Evolutionary conservation across 768 basidiomycete genomes (phyloP).

Genomic region (Boletus rubroflammeus): DNA sequence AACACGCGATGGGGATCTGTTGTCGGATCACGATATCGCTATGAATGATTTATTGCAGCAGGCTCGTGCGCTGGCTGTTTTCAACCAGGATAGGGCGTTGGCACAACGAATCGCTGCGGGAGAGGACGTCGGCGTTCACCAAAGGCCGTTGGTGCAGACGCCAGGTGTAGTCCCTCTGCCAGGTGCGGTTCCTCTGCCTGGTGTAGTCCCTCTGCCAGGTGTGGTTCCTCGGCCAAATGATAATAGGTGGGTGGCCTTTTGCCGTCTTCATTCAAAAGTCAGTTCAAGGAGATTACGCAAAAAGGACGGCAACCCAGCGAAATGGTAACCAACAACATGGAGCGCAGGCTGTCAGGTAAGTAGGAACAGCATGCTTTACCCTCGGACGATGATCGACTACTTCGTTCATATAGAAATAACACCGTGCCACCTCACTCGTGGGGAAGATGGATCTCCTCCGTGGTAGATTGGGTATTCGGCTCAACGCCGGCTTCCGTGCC

Average conservation of each 20-base stretch:
- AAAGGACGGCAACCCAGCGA: slow-evolving; percentile 4
- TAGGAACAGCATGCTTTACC: background rate
- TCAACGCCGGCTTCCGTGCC: background rate
- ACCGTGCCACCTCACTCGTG: slow-evolving; percentile 3
- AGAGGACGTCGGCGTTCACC: background rate
- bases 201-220: too few relatives aligned
- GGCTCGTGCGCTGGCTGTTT: slow-evolving; percentile 10
- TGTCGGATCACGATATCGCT: slow-evolving; percentile 26
- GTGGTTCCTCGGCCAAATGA: background rate
- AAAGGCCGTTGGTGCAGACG: background rate
- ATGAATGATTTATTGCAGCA: slow-evolving; percentile 26
- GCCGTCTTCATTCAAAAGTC: background rate
- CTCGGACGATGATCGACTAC: background rate
- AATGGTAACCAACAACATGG: background rate
- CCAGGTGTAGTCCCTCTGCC: background rate
- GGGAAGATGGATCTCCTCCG: slow-evolving; percentile 21
- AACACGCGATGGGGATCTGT: background rate
- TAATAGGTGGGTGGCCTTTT: slow-evolving; percentile 1
- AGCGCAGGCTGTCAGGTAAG: slow-evolving; percentile 9
- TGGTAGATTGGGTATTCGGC: slow-evolving; percentile 1
- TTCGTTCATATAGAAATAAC: background rate
- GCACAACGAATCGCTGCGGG: slow-evolving; percentile 18
- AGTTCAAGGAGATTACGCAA: background rate
- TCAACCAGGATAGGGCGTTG: slow-evolving; percentile 22
- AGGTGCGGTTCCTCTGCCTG: too few relatives aligned